Evolutionary conservation across 1,139 yeast genomes (phyloP).

Genomic region (Suhomyces taliae): DNA sequence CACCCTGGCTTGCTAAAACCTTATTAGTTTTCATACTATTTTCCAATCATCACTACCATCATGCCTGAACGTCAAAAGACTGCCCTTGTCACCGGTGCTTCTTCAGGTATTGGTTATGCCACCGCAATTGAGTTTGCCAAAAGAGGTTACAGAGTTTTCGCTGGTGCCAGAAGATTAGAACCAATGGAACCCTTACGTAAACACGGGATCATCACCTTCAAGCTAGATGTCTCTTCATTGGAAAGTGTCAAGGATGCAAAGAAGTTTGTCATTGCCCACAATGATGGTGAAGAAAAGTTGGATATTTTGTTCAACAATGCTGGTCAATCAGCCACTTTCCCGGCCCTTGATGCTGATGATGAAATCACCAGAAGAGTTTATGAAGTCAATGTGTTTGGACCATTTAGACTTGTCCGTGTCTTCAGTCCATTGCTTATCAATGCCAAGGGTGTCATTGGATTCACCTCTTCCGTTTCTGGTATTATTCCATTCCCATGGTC

Average conservation of each 20-base stretch:
- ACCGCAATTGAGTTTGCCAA: constrained; percentile 63
- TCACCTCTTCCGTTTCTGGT: constrained; percentile 76
- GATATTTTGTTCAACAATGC: constrained; percentile 71
- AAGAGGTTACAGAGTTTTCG: constrained; percentile 65
- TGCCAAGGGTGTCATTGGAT: constrained; percentile 69
- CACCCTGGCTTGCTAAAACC: no score
- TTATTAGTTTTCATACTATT: no score
- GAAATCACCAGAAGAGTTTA: constrained; percentile 55
- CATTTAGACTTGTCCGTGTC: constrained; percentile 62
- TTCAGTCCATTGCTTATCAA: constrained; percentile 57
- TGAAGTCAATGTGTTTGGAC: constrained; percentile 71
- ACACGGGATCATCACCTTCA: constrained; percentile 32
- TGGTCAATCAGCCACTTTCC: constrained; percentile 64
- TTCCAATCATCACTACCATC: neutral
- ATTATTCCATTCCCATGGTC: constrained; percentile 70
- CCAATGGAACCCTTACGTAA: constrained; percentile 56
- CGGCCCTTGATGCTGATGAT: constrained; percentile 67
- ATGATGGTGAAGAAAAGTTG: constrained; percentile 42
- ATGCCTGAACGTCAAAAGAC: constrained; percentile 21
- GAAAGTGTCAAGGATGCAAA: constrained; percentile 51
- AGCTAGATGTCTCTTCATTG: constrained; percentile 54
- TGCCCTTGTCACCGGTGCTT: constrained; percentile 76
- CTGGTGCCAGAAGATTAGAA: constrained; percentile 70
- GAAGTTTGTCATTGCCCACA: constrained; percentile 35
- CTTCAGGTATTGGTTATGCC: constrained; percentile 78